Base-by-base conservation (phyloP, 2,329 filamentous ascomycete species). In the Aspergillus neotritici region DNA sequence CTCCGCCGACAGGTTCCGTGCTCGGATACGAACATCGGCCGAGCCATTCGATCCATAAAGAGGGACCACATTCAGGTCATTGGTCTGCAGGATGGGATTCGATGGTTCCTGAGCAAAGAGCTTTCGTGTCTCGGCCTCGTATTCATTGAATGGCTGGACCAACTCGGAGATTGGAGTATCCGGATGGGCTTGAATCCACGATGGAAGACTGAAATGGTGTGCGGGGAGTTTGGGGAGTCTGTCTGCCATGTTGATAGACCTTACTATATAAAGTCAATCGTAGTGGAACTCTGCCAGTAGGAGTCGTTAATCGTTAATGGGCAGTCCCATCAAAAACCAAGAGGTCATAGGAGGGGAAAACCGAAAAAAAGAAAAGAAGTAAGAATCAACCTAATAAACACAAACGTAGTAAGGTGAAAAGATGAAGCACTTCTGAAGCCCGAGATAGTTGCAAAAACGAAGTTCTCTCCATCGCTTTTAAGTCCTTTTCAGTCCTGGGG, bases 41-140 rank as follows among this genome's bases (percentile, higher is more conserved):
- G 53, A 46, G 8, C 57, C 57, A 37, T 39, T 44, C 7, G 34
- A 15, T 31, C 52, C 51, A 36, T 64, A 70, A 6, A 70, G 40
- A 1, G 67, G 63, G 2, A 68, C 59, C 10, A 62, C 43, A 34
- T 66, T 67, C 40, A 65, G 45, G 31, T 61, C 49, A 13, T 61
- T 59, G 34, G 62, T 55, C 15, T 53, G 44, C 3, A 62, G 41
- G 14, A 55, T 53, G 10, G 57, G 43, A 38, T 68, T 54, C 15
- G 56, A 50, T n/a, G 58, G 61, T n/a, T 66, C 54, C 43, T 69
- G 67, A 5, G 66, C 67, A 46, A 62, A 70, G 6, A 62, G 51
- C 43, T 63, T 66, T 17, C 67, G 61, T 3, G 65, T 42, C 16
- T 55, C 59, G 2, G 53, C 57, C 42, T 70, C 67, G 32, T 59